phyloP scores from a whole-genome alignment of 176 grass and related monocot species.

The Cenchrus purpureus region DNA sequence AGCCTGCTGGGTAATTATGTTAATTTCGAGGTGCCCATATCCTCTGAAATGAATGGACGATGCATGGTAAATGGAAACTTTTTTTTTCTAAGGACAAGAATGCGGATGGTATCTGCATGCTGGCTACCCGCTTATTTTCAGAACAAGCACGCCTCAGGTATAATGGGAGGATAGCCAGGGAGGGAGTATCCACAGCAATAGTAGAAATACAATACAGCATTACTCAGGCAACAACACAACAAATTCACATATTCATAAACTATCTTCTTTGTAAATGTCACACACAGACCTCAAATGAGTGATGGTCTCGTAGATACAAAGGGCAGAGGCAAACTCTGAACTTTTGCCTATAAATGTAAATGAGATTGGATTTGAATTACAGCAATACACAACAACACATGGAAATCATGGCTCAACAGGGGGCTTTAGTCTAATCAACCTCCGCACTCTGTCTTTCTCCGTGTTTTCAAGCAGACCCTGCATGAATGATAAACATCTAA shows the following conservation, averaged over 20 bases:
- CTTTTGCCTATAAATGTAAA: constrained; percentile 6
- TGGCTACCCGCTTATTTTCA: not conserved
- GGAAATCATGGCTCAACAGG: constrained; percentile 68
- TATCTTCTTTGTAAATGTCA: not conserved
- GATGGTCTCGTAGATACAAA: constrained; percentile 18
- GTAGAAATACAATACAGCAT: no score
- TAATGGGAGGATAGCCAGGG: no score
- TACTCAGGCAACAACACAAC: not conserved
- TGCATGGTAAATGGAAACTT: not conserved
- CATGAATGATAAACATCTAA: not conserved
- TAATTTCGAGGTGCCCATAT: no score
- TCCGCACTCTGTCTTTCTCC: constrained; percentile 75
- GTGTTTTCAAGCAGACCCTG: constrained; percentile 89
- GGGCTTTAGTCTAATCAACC: constrained; percentile 78
- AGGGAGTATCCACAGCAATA: no score
- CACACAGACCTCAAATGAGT: not conserved
- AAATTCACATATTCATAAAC: not conserved
- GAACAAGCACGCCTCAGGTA: not conserved
- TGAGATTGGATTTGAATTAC: constrained; percentile 5
- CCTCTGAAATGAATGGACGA: not conserved
- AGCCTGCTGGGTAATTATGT: not conserved
- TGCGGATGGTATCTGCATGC: not conserved
- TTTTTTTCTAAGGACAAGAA: not conserved
- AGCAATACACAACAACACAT: constrained; percentile 5
- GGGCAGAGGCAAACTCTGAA: not conserved